These are phyloP conservation scores for Cercospora zeina DNA, from an alignment of 2,329 filamentous ascomycete genomes.

Conservation along the genomic window DNA sequence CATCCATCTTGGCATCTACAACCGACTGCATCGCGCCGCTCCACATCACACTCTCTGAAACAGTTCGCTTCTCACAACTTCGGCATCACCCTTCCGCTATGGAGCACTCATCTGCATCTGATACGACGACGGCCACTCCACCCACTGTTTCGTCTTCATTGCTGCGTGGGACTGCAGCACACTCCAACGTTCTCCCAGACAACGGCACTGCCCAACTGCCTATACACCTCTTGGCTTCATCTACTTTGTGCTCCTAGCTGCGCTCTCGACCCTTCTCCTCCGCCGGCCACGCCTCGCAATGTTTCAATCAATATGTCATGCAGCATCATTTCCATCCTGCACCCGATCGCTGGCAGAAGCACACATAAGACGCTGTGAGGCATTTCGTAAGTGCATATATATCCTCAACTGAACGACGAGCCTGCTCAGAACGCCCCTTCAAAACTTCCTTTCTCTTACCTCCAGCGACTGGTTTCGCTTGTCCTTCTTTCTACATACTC, in stretches of 20 bases:
- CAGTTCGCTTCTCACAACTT: neutral
- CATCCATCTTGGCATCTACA: no score
- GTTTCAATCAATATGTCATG: neutral
- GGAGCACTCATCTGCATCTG: no score
- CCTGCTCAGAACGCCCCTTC: slow-evolving; percentile 1
- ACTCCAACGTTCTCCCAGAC: neutral
- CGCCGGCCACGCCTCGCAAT: neutral
- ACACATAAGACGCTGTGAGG: neutral
- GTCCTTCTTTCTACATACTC: slow-evolving; percentile 15
- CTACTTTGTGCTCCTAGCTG: slow-evolving; percentile 12
- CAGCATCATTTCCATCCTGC: neutral
- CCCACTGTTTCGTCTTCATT: slow-evolving; percentile 13
- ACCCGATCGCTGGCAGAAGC: neutral
- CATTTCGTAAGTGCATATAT: neutral
- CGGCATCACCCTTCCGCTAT: neutral
- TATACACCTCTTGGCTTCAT: slow-evolving; percentile 18
- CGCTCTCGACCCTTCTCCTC: slow-evolving; percentile 11
- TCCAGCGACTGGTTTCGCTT: slow-evolving; percentile 25
- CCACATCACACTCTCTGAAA: neutral
- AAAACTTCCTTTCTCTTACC: slow-evolving; percentile 5
- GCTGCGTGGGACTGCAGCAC: slow-evolving; percentile 7
- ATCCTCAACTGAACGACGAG: slow-evolving; percentile 6
- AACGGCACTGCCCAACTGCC: neutral
- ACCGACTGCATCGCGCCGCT: neutral
- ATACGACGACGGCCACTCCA: neutral